Conservation (phyloP, 257 asterid species). For the Ilex asprella region DNA sequence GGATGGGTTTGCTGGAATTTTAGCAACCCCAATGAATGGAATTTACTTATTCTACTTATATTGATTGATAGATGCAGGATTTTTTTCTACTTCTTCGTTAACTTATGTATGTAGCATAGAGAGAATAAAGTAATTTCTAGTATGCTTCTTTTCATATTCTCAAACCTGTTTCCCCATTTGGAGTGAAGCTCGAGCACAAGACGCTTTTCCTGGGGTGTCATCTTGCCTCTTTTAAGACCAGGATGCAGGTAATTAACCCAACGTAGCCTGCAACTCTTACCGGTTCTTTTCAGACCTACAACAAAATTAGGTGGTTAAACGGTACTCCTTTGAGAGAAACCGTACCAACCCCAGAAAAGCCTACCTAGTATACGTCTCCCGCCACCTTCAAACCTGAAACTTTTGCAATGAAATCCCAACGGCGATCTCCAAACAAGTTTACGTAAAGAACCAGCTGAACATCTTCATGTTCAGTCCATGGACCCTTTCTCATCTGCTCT, state of each 20-base stretch:
- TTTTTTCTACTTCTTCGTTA: too few relatives aligned
- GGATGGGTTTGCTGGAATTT: too few relatives aligned
- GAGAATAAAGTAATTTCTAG: too few relatives aligned
- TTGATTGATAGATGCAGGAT: too few relatives aligned
- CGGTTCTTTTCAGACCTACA: not conserved
- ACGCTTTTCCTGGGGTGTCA: not conserved
- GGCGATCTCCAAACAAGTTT: constrained; percentile 1
- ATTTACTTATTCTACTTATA: too few relatives aligned
- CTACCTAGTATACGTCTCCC: constrained; percentile 1
- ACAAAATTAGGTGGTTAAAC: not conserved
- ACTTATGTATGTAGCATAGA: too few relatives aligned
- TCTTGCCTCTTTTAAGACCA: not conserved
- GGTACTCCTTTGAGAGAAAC: not conserved
- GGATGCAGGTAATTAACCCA: constrained; percentile 5
- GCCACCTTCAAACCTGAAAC: constrained; percentile 7
- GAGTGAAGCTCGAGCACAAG: constrained; percentile 1
- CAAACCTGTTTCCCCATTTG: constrained; percentile 5
- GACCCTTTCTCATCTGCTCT: not conserved
- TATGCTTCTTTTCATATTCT: too few relatives aligned
- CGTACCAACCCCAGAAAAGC: not conserved
- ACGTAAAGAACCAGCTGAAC: not conserved
- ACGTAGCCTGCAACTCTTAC: not conserved
- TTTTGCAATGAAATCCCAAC: not conserved
- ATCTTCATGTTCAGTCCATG: not conserved
- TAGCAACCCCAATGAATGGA: too few relatives aligned